A percentile compares a stretch with the other conserved stretches of the same genome.
These are phyloP conservation scores for Phyllosticta citribraziliensis DNA, from an alignment of 2,329 filamentous ascomycete species.

Conservation along the genomic window DNA sequence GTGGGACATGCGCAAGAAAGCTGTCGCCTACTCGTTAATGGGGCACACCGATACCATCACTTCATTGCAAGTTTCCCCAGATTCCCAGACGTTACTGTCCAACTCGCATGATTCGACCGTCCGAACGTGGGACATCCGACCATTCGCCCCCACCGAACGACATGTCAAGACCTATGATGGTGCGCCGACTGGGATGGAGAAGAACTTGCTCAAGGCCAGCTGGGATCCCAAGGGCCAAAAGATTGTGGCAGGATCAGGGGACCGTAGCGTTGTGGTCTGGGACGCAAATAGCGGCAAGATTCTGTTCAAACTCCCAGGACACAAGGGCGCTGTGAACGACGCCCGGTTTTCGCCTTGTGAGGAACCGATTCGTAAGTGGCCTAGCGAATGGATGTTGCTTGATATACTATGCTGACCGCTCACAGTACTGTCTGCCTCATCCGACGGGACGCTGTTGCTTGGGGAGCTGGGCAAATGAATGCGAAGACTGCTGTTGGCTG, in stretches of 20 bases:
- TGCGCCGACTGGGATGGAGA: conserved; percentile 77
- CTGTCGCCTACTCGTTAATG: conserved; percentile 74
- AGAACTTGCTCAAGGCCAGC: conserved; percentile 81
- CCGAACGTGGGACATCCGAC: conserved; percentile 89
- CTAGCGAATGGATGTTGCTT: neutral
- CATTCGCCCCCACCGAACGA: conserved; percentile 82
- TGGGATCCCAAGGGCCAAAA: conserved; percentile 82
- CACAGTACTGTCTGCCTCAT: conserved; percentile 79
- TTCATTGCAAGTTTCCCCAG: conserved; percentile 81
- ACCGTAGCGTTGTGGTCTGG: conserved; percentile 88
- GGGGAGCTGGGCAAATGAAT: conserved; percentile 62
- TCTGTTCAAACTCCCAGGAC: conserved; percentile 87
- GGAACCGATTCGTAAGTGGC: conserved; percentile 74
- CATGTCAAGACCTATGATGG: conserved; percentile 85
- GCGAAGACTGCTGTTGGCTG: neutral
- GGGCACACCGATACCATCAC: conserved; percentile 91
- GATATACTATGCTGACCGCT: neutral
- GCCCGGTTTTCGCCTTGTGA: conserved; percentile 79
- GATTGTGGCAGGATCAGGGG: conserved; percentile 80
- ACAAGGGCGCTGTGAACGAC: conserved; percentile 91
- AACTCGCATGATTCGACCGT: conserved; percentile 92
- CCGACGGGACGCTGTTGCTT: conserved; percentile 75
- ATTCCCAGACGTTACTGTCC: conserved; percentile 81
- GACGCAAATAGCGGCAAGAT: conserved; percentile 80
- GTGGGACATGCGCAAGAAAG: conserved; percentile 91